Evolutionary conservation across 164 flowering plant genomes (phyloP).

Genomic region (Liquidambar formosana): DNA sequence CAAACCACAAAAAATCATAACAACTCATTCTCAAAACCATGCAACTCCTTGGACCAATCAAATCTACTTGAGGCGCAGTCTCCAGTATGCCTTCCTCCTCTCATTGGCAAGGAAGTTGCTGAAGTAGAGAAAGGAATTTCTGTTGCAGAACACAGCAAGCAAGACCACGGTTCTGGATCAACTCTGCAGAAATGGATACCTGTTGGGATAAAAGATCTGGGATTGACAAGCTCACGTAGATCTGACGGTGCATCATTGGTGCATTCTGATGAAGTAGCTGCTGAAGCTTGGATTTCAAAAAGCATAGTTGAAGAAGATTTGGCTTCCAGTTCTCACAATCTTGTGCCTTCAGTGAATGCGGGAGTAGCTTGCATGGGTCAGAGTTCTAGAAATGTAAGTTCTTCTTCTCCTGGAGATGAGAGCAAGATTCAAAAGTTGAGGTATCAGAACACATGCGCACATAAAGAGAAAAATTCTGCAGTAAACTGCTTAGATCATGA

Average conservation of each 20-base stretch:
- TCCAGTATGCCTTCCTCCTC: conserved; percentile 20
- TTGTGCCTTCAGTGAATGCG: conserved; percentile 14
- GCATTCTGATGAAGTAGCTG: conserved; percentile 20
- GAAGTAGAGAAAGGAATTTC: conserved; percentile 25
- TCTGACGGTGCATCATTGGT: conserved; percentile 19
- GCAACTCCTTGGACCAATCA: conserved; percentile 14
- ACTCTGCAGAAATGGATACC: conserved; percentile 52
- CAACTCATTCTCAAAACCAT: conserved; percentile 11
- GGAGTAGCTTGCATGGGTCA: conserved; percentile 3
- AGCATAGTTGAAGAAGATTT: conserved; percentile 12
- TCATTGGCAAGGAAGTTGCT: conserved; percentile 17
- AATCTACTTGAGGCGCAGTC: conserved; percentile 12
- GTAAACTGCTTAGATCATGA: conserved; percentile 7
- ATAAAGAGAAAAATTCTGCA: conserved; percentile 12
- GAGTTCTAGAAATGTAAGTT: conserved; percentile 13
- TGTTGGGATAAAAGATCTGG: conserved; percentile 37
- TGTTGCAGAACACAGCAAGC: conserved; percentile 24
- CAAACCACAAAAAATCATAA: conserved; percentile 10
- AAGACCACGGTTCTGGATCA: conserved; percentile 33
- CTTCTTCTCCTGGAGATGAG: conserved; percentile 13
- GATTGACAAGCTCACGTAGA: conserved; percentile 9
- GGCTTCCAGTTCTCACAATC: conserved; percentile 15
- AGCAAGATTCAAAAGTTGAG: conserved; percentile 9
- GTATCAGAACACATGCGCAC: conserved; percentile 2
- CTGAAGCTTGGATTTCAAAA: conserved; percentile 15